A percentile compares a stretch with the other conserved stretches of the same genome.
These are phyloP conservation scores for Cladorrhinum samala DNA, from an alignment of 495 filamentous ascomycete species.

Conservation along the genomic window DNA sequence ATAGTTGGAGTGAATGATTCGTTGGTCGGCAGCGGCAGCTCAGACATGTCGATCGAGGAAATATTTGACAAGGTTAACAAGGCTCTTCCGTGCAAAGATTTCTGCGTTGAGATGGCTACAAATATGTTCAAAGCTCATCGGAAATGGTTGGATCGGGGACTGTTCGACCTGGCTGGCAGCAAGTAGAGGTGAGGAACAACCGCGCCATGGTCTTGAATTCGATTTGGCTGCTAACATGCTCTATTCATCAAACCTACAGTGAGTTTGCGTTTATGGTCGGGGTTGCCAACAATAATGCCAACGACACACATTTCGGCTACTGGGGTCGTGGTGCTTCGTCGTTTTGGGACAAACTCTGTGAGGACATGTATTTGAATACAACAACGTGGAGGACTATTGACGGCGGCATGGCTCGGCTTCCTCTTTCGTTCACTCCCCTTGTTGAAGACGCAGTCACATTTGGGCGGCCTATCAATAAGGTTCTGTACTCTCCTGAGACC, in stretches of 20 bases:
- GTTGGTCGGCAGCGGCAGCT: background rate
- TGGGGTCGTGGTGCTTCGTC: slow-evolving; percentile 17
- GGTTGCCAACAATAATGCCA: slow-evolving; percentile 45
- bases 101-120: slow-evolving; percentile 40
- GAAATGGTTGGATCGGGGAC: slow-evolving; percentile 31
- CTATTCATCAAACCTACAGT: too few species aligned
- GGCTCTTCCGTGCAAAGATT: slow-evolving; percentile 10
- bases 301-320: slow-evolving; percentile 48
- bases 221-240: background rate
- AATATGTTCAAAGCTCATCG: slow-evolving; percentile 64
- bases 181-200: slow-evolving; percentile 32
- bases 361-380: slow-evolving; percentile 55
- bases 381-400: slow-evolving; percentile 60
- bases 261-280: slow-evolving; percentile 58
- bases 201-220: background rate
- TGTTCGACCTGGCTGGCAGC: slow-evolving; percentile 31
- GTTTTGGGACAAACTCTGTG: slow-evolving; percentile 39
- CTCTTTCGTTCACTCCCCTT: slow-evolving; percentile 54
- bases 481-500: slow-evolving; percentile 41
- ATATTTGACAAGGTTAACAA: slow-evolving; percentile 4
- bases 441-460: slow-evolving; percentile 50
- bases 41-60: background rate
- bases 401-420: slow-evolving; percentile 53
- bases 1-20: background rate
- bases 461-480: slow-evolving; percentile 43